Conservation (phyloP, 2,329 filamentous ascomycete species). For the Penicillium sp. region DNA sequence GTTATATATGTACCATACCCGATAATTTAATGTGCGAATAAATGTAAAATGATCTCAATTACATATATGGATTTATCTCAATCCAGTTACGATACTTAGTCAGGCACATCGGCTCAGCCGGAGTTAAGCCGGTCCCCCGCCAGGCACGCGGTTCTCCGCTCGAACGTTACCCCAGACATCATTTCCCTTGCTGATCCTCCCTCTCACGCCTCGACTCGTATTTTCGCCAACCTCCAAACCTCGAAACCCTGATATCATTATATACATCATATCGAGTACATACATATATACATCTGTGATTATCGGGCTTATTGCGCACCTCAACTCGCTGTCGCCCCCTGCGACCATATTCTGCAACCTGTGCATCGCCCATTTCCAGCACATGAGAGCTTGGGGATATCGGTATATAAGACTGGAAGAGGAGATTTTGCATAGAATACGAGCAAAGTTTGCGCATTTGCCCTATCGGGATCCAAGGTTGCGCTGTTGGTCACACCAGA, state of each 20-base stretch:
- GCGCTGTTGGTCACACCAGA: constrained; percentile 10
- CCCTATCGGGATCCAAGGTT: constrained; percentile 1
- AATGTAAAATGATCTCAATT: not conserved
- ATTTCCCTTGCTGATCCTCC: constrained; percentile 12
- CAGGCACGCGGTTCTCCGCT: constrained; percentile 21
- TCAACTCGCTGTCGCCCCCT: not conserved
- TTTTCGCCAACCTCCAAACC: not conserved
- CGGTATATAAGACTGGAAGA: not conserved
- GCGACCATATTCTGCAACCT: not conserved
- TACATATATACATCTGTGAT: not conserved
- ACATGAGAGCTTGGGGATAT: not conserved
- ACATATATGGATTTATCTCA: not conserved
- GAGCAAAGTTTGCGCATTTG: not conserved
- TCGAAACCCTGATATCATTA: not conserved
- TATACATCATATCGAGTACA: not conserved
- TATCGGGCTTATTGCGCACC: not conserved
- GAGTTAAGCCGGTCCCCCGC: constrained; percentile 17
- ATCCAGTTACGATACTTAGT: not conserved
- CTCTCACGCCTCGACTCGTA: not conserved
- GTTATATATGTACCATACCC: constrained; percentile 19
- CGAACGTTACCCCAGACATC: constrained; percentile 20
- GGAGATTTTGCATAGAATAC: not conserved
- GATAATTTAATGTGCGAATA: not conserved
- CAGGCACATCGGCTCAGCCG: constrained; percentile 5
- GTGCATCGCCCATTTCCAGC: not conserved